Base-by-base conservation (phyloP, 148 eudicot genomes). In the Spergularia bocconei region DNA sequence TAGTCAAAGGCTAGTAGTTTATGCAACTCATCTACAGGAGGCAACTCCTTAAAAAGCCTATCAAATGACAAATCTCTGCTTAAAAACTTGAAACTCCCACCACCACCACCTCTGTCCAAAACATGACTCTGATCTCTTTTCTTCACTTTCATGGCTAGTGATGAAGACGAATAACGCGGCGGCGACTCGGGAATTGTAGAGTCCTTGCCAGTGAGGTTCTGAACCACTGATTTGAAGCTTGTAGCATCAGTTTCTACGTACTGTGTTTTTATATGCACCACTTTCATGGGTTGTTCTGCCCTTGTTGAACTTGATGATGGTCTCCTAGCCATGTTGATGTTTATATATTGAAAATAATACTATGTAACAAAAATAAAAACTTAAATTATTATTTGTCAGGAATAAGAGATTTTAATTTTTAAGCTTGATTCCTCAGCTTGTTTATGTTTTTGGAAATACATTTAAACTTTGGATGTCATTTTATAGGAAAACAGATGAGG, bases 181-280 rank as follows among this genome's bases (percentile, higher is more conserved):
- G 73, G 66, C 14, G 73, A 56, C 13, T 71, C 73, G 4, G 82
- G 58, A 12, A 63, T 73, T 15, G 66, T 71, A 4, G 91, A 71
- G 48, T 92, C 85, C 39, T 87, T 92, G 0, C 97, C 97, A 44
- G 97, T 92, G 53, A 92, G 88, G 20, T 79, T 85, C 70, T 92
- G 97, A 20, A 92, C 97, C 8, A 92, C 90, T 3, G 97, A 88
- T 59, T 90, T 92, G 77, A 92, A 92, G 74, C 88, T 92, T 39
- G 56, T 23, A 2, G 95, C 91, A 76, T 92, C 97, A 10, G 93
- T 87, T 69, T 90, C 89, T 4, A 92, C 86, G 64, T 87, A 86
- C 63, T 87, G 86, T 23, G 93, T 92, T 76, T 85, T 83, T 71
- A 92, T 92, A 70, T 85, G 78, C 74, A 87, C 90, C 61, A 92